Percentiles rank a stretch among this genome's conserved stretches.
phyloP scores from a whole-genome alignment of 441 rosid genomes.

The Dalechampia spathulata region DNA sequence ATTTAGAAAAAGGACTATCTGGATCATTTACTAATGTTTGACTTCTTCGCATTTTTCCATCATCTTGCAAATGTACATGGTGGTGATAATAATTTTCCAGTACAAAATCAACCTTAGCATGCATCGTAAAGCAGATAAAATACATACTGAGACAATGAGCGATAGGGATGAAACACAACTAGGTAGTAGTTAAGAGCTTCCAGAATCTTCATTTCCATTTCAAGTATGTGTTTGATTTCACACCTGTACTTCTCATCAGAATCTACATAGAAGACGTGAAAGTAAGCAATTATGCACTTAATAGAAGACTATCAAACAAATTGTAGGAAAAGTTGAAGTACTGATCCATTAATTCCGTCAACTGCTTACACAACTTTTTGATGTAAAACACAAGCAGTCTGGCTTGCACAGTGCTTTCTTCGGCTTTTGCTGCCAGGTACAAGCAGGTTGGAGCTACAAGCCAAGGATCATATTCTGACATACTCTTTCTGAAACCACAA shows the following conservation, averaged over 20 bases:
- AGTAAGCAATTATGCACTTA: slow-evolving; percentile 14
- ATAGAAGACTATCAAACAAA: slow-evolving; percentile 3
- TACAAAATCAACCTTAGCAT: not conserved
- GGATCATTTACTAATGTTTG: not conserved
- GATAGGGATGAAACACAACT: slow-evolving; percentile 94
- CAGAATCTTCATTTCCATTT: slow-evolving; percentile 97
- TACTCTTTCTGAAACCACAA: slow-evolving; percentile 61
- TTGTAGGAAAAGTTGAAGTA: not conserved
- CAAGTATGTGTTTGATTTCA: slow-evolving; percentile 90
- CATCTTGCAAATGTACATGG: not conserved
- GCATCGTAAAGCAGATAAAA: slow-evolving; percentile 15
- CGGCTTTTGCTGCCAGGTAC: slow-evolving; percentile 95
- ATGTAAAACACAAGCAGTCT: slow-evolving; percentile 61
- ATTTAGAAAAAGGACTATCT: no score
- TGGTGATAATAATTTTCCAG: not conserved
- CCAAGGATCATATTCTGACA: slow-evolving; percentile 87
- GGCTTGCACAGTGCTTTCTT: slow-evolving; percentile 94
- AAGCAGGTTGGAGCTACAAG: slow-evolving; percentile 94
- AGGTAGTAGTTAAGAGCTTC: slow-evolving; percentile 91
- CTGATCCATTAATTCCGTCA: no score
- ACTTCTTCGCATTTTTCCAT: not conserved
- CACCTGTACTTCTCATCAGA: slow-evolving; percentile 62
- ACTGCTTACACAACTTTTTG: slow-evolving; percentile 53
- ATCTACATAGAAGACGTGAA: slow-evolving; percentile 38
- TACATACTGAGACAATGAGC: slow-evolving; percentile 70